Evolutionary conservation across 305 asterid species (phyloP).

Genomic region (Coffea humblotiana): DNA sequence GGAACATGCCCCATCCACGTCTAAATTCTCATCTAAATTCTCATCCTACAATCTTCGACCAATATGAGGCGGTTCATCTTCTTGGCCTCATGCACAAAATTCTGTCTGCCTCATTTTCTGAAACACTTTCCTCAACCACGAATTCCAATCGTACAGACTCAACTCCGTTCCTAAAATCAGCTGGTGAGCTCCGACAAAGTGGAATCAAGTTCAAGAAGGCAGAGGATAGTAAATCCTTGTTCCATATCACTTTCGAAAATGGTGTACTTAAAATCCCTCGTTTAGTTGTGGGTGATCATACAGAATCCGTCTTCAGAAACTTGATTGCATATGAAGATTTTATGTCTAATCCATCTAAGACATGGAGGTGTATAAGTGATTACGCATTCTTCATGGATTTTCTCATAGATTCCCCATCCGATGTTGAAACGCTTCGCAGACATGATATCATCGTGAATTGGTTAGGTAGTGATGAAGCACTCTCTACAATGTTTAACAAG

Average conservation of each 20-base stretch:
- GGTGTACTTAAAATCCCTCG: background rate
- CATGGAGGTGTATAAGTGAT: background rate
- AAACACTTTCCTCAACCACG: too few relatives aligned
- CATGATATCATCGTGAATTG: background rate
- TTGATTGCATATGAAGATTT: slow-evolving; percentile 5
- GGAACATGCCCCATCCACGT: accelerated
- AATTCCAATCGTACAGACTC: too few relatives aligned
- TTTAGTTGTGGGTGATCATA: background rate
- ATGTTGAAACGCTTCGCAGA: background rate
- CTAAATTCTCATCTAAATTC: too few relatives aligned
- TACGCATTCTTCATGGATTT: background rate
- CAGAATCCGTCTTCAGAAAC: background rate
- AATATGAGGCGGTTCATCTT: too few relatives aligned
- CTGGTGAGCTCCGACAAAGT: too few relatives aligned
- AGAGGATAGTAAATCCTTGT: background rate
- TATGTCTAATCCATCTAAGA: too few relatives aligned
- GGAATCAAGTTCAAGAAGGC: background rate
- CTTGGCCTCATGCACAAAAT: too few relatives aligned
- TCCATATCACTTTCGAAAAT: background rate
- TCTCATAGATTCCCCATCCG: background rate
- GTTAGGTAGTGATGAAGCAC: background rate
- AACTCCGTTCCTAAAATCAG: too few relatives aligned
- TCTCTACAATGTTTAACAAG: background rate
- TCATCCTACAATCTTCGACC: too few relatives aligned
- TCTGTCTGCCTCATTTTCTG: too few relatives aligned